These are phyloP conservation scores for Aspergillus quadrilineatus DNA, from an alignment of 2,329 filamentous ascomycete genomes.

Conservation along the genomic window DNA sequence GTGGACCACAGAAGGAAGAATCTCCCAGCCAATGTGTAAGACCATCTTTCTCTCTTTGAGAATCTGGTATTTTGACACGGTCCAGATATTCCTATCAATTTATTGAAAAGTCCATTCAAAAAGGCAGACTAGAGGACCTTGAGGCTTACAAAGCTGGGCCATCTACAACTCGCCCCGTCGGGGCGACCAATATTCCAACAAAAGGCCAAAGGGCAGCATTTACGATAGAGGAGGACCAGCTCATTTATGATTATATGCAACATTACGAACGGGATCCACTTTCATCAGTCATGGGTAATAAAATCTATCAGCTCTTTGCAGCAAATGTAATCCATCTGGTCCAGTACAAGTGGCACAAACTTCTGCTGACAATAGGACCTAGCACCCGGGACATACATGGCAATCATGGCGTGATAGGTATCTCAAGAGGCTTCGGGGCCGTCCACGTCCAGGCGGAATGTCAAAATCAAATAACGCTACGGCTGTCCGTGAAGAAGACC, in stretches of 20 bases:
- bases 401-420: conserved; percentile 53
- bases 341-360: neutral
- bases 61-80: neutral
- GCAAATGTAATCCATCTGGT: conserved; percentile 29
- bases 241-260: conserved; percentile 47
- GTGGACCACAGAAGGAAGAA: conserved; percentile 58
- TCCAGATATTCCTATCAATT: conserved; percentile 56
- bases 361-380: neutral
- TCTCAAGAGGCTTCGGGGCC: conserved; percentile 40
- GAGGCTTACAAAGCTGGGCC: conserved; percentile 51
- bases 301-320: conserved; percentile 47
- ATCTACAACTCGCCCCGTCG: conserved; percentile 44
- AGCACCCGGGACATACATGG: conserved; percentile 48
- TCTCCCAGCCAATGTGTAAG: conserved; percentile 50
- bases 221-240: conserved; percentile 46
- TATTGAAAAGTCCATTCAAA: conserved; percentile 55
- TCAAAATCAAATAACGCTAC: conserved; percentile 2
- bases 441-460: conserved; percentile 34
- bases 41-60: conserved; percentile 4
- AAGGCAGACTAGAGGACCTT: conserved; percentile 50
- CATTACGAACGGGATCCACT: conserved; percentile 32
- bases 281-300: conserved; percentile 39
- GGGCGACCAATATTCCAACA: conserved; percentile 39
- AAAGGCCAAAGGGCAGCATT: conserved; percentile 36
- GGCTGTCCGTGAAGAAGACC: neutral